Conservation (phyloP, 129 eudicot species). For the Centella asiatica region DNA sequence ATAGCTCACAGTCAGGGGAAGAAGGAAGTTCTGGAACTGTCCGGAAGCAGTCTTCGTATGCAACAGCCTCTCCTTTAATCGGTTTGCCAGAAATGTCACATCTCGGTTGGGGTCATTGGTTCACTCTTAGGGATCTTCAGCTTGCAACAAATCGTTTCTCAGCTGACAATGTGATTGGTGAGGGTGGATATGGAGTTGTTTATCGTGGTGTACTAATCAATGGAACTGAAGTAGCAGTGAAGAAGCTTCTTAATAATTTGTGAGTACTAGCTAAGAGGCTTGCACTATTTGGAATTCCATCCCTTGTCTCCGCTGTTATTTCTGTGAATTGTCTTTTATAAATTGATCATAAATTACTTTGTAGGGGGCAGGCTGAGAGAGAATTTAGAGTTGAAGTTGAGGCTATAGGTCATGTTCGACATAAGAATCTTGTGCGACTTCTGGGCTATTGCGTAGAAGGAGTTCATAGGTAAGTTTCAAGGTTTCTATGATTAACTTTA, state of each 20-base stretch:
- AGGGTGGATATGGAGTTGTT: conserved; percentile 97
- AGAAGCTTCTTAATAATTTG: conserved; percentile 92
- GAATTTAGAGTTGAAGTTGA: conserved; percentile 97
- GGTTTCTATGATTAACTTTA: background rate
- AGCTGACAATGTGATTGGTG: conserved; percentile 68
- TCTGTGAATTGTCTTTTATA: conserved; percentile 7
- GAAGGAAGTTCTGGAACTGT: conserved; percentile 75
- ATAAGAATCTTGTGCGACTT: conserved; percentile 94
- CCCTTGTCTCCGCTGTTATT: background rate
- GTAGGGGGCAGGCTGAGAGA: conserved; percentile 95
- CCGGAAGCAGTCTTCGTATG: conserved; percentile 52
- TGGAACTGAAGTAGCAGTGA: conserved; percentile 89
- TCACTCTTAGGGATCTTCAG: conserved; percentile 87
- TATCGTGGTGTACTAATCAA: conserved; percentile 64
- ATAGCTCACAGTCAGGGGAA: conserved; percentile 81
- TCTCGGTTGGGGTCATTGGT: conserved; percentile 99
- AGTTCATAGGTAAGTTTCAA: conserved; percentile 59
- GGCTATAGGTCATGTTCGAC: conserved; percentile 96
- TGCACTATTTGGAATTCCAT: conserved; percentile 1
- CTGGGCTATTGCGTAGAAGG: conserved; percentile 97
- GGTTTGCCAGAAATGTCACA: conserved; percentile 92
- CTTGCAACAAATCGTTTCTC: conserved; percentile 79
- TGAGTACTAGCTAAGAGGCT: conserved; percentile 26
- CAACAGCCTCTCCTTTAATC: conserved; percentile 66
- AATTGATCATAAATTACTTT: conserved; percentile 7